Evolutionary conservation across 2,329 filamentous ascomycete species (phyloP).

Genomic region (Metarhizium guizhouense): DNA sequence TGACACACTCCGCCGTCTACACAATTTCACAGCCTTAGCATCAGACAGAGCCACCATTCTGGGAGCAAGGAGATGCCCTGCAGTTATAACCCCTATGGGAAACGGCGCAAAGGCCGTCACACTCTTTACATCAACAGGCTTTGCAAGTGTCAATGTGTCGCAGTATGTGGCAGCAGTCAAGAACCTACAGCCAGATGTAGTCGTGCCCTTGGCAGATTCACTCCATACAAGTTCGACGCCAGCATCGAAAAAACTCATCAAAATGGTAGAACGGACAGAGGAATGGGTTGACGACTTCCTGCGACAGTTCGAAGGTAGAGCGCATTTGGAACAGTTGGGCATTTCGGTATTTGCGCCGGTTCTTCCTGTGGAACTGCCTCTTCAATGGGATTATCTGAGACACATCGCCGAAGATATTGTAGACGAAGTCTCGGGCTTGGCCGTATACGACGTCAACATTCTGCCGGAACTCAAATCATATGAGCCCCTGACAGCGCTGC

Average conservation of each 20-base stretch:
- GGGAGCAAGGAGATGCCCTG: conserved; percentile 67
- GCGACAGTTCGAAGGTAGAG: conserved; percentile 18
- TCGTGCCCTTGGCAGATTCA: conserved; percentile 70
- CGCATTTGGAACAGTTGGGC: conserved; percentile 16
- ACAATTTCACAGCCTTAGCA: conserved; percentile 68
- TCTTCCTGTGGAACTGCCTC: conserved; percentile 63
- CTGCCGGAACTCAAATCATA: conserved; percentile 55
- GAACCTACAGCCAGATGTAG: conserved; percentile 69
- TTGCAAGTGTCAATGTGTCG: conserved; percentile 57
- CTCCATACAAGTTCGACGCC: conserved; percentile 37
- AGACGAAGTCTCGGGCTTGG: conserved; percentile 55
- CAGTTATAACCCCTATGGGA: conserved; percentile 60
- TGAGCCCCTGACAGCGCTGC: conserved; percentile 47
- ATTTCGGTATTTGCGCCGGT: conserved; percentile 55
- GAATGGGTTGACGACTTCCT: conserved; percentile 69
- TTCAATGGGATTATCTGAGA: conserved; percentile 74
- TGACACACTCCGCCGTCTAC: conserved; percentile 45
- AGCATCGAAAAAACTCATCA: conserved; percentile 63
- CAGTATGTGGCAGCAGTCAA: conserved; percentile 60
- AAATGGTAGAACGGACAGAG: conserved; percentile 81
- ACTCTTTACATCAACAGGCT: conserved; percentile 81
- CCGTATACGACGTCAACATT: conserved; percentile 67
- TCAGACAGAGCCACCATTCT: conserved; percentile 59
- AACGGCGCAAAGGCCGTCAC: conserved; percentile 65
- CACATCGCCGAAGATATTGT: conserved; percentile 57